Evolutionary conservation across 2,329 filamentous ascomycete species (phyloP), one percentile per base, ranked within the genome.

Genomic region (Parafenestella ontariensis): DNA sequence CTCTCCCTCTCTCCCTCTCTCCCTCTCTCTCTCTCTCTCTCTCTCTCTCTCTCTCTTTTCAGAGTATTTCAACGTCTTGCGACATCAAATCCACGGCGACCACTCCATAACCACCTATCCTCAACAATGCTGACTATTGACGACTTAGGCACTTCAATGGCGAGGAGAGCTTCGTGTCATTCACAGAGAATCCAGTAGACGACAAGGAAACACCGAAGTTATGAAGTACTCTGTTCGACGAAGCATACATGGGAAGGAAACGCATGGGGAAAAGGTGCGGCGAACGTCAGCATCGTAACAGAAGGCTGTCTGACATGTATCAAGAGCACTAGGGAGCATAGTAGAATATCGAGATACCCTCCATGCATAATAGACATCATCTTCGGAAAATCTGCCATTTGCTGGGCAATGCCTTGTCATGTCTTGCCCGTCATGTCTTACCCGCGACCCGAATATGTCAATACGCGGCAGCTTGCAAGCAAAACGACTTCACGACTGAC

Each of bases 111-210:
- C 18, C 5, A 23, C 10, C 17, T 23, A 11, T 3, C 7, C 18
- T 17, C 9, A 20, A 39, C 20, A 24, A 23, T 37, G 29, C 20
- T 49, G 33, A 62, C 43, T 9, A 36, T 13, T 23, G 29, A 5
- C 13, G 13, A 8, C 23, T 11, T 40, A 75, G 72, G 72, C 69
- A 72, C 40, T 75, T 75, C 58, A 72, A 72, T 39, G 72, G 72
- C 26, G 72, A 75, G 15, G 72, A 75, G 51, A 74, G 70, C 45
- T 75, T 75, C 40, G 62, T 73, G 1, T 61, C 61, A 9, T 74
- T 74, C 29, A 60, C 62, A 17, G 66, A 68, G 13, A 56, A 53
- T 13, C 53, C 65, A 15, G 28, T 24, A n/a, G 57, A 54, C 20
- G 62, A 51, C 2, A 54, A 37, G 8, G 61, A 63, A 11, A 46